These are phyloP conservation scores for Anastatica hierochuntica DNA, from an alignment of 345 rosid genomes.

Conservation along the genomic window DNA sequence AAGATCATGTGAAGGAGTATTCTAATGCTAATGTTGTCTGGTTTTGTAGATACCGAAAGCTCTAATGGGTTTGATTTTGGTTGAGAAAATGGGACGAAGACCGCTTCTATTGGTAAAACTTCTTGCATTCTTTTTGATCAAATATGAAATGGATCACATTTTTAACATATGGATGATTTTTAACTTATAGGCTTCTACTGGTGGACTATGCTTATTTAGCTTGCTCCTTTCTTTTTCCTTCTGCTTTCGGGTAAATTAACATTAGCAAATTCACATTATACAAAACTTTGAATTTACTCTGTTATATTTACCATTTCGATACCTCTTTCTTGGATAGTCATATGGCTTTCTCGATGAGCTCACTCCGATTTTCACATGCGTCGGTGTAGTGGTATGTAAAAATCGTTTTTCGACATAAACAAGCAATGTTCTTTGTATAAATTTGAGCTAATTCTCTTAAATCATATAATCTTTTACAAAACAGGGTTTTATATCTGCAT, in stretches of 20 bases:
- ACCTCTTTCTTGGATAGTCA: constrained; percentile 14
- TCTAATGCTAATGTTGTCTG: background rate
- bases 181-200: constrained; percentile 27
- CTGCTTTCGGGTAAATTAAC: constrained; percentile 37
- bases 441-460: background rate
- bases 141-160: background rate
- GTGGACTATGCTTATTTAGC: constrained; percentile 32
- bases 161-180: background rate
- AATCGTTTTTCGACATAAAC: background rate
- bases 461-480: background rate
- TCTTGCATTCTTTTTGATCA: background rate
- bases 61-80: constrained; percentile 11
- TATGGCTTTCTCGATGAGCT: constrained; percentile 18
- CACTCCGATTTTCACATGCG: constrained; percentile 28
- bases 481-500: constrained; percentile 33
- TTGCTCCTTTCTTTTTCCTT: constrained; percentile 39
- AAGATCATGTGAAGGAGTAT: background rate
- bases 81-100: constrained; percentile 35
- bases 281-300: background rate
- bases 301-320: background rate
- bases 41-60: constrained; percentile 16
- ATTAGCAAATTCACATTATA: too few relatives aligned
- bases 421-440: background rate
- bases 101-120: constrained; percentile 31
- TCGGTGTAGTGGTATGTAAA: constrained; percentile 27